Percentiles rank a stretch among this genome's conserved stretches.
Evolutionary conservation across 2,329 filamentous ascomycete genomes (phyloP).

Genomic region (Corynespora cassiicola): DNA sequence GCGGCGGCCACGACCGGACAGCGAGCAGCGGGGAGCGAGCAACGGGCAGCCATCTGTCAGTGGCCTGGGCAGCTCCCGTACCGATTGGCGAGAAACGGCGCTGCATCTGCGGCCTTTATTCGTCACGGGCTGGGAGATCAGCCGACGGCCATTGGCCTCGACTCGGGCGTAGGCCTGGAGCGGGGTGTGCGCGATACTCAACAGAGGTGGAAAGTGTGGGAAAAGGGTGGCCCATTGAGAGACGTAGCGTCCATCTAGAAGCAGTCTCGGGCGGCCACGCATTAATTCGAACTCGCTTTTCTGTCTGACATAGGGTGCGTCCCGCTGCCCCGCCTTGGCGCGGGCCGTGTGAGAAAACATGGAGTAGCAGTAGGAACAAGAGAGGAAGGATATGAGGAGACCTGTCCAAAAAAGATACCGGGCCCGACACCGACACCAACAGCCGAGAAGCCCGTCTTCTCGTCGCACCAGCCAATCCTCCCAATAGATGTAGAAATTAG

Average conservation of each 20-base stretch:
- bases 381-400: slow-evolving; percentile 15
- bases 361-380: slow-evolving; percentile 10
- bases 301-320: slow-evolving; percentile 28
- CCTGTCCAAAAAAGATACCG: no score
- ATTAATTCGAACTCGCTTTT: slow-evolving; percentile 46
- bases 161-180: slow-evolving; percentile 16
- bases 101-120: slow-evolving; percentile 34
- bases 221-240: slow-evolving; percentile 25
- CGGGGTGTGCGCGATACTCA: slow-evolving; percentile 20
- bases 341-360: slow-evolving; percentile 21
- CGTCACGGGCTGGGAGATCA: slow-evolving; percentile 41
- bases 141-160: slow-evolving; percentile 37
- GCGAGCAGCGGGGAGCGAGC: slow-evolving; percentile 16
- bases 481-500: slow-evolving; percentile 6
- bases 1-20: no score
- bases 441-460: slow-evolving; percentile 16
- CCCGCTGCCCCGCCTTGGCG: slow-evolving; percentile 32
- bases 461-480: no score
- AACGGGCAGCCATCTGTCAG: slow-evolving; percentile 14
- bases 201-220: slow-evolving; percentile 25
- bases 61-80: slow-evolving; percentile 15
- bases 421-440: no score
- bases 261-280: slow-evolving; percentile 27
- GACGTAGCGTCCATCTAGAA: slow-evolving; percentile 26
- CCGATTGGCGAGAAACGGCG: slow-evolving; percentile 43